Evolutionary conservation across 768 basidiomycete genomes (phyloP).

Genomic region (Xanthoconium stramineum): DNA sequence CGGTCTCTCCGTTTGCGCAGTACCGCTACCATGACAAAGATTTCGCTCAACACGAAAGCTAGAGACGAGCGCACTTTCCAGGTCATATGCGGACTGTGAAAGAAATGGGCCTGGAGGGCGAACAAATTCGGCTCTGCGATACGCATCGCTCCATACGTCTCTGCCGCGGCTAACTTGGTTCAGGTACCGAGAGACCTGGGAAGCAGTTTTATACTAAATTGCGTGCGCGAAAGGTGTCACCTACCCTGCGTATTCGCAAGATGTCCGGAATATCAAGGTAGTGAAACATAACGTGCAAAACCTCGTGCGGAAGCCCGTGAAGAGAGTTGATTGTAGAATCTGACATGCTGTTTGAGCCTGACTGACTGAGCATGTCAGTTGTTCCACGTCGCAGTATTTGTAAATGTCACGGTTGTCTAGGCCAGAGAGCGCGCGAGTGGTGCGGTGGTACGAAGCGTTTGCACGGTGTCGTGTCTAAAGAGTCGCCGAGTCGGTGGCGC

Average conservation of each 20-base stretch:
- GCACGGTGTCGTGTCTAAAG: too few relatives aligned
- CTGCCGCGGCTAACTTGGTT: constrained; percentile 2
- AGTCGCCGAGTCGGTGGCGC: too few relatives aligned
- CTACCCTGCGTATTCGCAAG: constrained; percentile 1
- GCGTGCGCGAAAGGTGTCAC: not conserved
- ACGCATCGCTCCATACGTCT: constrained; percentile 14
- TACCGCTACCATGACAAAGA: not conserved
- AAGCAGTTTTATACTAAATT: not conserved
- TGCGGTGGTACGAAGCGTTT: too few relatives aligned
- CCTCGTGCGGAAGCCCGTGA: too few relatives aligned
- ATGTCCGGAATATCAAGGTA: too few relatives aligned
- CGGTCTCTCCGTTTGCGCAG: not conserved
- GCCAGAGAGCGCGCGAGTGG: too few relatives aligned
- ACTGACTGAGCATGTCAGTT: too few relatives aligned
- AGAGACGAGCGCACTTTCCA: constrained; percentile 12
- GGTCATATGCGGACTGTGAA: constrained; percentile 8
- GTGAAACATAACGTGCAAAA: too few relatives aligned
- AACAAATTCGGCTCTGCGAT: constrained; percentile 11
- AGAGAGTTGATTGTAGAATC: too few relatives aligned
- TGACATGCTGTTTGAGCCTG: too few relatives aligned
- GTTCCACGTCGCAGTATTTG: too few relatives aligned
- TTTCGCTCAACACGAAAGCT: constrained; percentile 7
- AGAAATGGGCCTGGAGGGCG: constrained; percentile 16
- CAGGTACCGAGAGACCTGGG: constrained; percentile 12
- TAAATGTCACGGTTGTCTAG: too few relatives aligned